These are phyloP conservation scores for Przewalskia tangutica DNA, from an alignment of 257 asterid genomes.

Conservation along the genomic window DNA sequence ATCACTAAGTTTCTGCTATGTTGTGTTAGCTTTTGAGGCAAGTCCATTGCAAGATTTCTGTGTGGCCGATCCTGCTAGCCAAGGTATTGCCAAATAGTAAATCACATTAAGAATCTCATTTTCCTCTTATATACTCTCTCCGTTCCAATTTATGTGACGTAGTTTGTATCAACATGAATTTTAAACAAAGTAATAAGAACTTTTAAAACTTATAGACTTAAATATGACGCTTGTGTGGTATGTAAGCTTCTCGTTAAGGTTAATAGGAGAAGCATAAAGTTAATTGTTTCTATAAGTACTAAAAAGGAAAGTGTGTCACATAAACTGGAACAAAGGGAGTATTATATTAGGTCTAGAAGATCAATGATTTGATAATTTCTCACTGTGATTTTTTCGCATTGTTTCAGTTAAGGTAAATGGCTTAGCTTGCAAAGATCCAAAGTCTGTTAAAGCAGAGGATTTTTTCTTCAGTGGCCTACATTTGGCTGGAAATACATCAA, in stretches of 20 bases:
- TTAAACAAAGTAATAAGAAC: not conserved
- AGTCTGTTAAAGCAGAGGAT: constrained; percentile 5
- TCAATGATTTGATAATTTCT: not conserved
- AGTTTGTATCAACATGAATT: not conserved
- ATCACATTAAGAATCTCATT: not conserved
- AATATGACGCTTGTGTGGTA: not conserved
- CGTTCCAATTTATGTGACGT: not conserved
- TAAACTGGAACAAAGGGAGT: not conserved
- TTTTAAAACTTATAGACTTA: not conserved
- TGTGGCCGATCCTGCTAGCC: constrained; percentile 5
- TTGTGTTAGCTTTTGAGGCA: constrained; percentile 12
- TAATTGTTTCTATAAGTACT: not conserved
- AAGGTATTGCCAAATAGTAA: not conserved
- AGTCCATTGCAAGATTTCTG: constrained; percentile 17
- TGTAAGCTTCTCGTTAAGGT: not conserved
- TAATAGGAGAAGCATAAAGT: not conserved
- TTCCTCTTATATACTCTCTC: not conserved
- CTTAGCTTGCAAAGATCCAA: constrained; percentile 16
- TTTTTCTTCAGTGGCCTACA: constrained; percentile 31
- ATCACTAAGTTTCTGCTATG: not conserved
- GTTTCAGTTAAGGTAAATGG: constrained; percentile 19
- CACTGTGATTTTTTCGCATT: not conserved
- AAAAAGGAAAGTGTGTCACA: not conserved
- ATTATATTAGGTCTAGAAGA: not conserved
- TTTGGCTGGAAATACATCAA: constrained; percentile 23